Conservation (phyloP, 2,329 filamentous ascomycete species). For the Salinomyces thailandicus region DNA sequence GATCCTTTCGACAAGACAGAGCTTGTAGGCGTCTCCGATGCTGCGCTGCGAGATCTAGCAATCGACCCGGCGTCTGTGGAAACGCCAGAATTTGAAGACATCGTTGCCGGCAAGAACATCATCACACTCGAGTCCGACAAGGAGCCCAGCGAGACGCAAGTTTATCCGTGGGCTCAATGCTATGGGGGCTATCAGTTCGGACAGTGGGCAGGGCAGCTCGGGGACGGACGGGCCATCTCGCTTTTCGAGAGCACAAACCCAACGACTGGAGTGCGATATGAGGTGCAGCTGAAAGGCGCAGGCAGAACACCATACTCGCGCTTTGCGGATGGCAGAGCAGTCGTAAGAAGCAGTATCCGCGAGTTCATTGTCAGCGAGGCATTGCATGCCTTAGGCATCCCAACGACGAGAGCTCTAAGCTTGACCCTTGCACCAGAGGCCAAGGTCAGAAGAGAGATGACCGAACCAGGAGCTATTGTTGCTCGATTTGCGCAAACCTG, state of each 20-base stretch:
- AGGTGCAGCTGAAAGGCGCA: conserved; percentile 89
- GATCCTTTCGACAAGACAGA: conserved; percentile 62
- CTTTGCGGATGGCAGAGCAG: conserved; percentile 92
- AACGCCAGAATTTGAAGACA: conserved; percentile 62
- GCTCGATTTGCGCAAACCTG: conserved; percentile 83
- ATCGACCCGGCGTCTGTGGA: conserved; percentile 57
- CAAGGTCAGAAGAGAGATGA: conserved; percentile 63
- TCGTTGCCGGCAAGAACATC: conserved; percentile 73
- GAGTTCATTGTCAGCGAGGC: conserved; percentile 91
- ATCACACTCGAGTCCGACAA: conserved; percentile 62
- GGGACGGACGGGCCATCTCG: conserved; percentile 88
- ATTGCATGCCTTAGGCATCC: conserved; percentile 74
- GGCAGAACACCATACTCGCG: conserved; percentile 89
- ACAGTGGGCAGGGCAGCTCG: conserved; percentile 89
- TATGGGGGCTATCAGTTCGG: conserved; percentile 70
- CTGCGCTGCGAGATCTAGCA: conserved; percentile 71
- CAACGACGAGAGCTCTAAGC: conserved; percentile 75
- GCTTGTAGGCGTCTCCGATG: conserved; percentile 67
- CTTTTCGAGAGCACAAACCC: conserved; percentile 83
- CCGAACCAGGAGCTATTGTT: conserved; percentile 88
- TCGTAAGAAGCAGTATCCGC: conserved; percentile 81
- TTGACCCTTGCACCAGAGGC: conserved; percentile 65
- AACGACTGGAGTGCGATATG: conserved; percentile 60
- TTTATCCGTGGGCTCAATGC: conserved; percentile 97
- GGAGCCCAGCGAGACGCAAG: conserved; percentile 49